These are phyloP conservation scores for Cladosporium sp. DNA, from an alignment of 2,329 filamentous ascomycete genomes.

Conservation along the genomic window DNA sequence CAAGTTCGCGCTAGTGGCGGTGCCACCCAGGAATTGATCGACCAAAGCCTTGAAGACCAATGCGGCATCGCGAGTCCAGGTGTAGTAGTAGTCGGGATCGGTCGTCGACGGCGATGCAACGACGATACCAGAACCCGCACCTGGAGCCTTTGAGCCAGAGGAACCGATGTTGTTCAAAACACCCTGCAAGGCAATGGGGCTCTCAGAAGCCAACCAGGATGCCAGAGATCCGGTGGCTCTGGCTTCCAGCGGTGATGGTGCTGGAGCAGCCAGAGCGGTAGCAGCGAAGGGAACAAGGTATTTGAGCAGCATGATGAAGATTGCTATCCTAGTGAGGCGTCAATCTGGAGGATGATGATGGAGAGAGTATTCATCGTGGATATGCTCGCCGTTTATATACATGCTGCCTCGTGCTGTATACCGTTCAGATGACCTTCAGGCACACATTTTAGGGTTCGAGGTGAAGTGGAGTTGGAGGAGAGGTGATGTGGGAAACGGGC, in stretches of 20 bases:
- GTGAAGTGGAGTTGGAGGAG: not conserved
- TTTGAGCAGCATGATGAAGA: constrained; percentile 9
- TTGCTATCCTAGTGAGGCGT: not conserved
- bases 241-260: constrained; percentile 13
- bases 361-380: not conserved
- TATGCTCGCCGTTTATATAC: not conserved
- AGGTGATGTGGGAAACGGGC: not conserved
- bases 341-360: not conserved
- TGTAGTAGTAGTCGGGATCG: constrained; percentile 64
- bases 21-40: constrained; percentile 62
- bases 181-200: constrained; percentile 47
- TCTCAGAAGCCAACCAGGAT: constrained; percentile 42
- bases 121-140: constrained; percentile 48
- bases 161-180: constrained; percentile 55
- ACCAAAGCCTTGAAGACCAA: constrained; percentile 66
- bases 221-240: constrained; percentile 20
- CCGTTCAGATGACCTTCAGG: not conserved
- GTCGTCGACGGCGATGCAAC: constrained; percentile 53
- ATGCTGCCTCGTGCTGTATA: not conserved
- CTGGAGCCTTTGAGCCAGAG: constrained; percentile 44
- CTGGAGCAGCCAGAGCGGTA: constrained; percentile 11
- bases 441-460: not conserved
- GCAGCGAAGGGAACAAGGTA: constrained; percentile 4
- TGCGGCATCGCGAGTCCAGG: constrained; percentile 72
- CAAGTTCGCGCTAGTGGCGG: constrained; percentile 42